Evolutionary conservation across 768 basidiomycete genomes (phyloP).

Genomic region (Phylloporus scabripes): DNA sequence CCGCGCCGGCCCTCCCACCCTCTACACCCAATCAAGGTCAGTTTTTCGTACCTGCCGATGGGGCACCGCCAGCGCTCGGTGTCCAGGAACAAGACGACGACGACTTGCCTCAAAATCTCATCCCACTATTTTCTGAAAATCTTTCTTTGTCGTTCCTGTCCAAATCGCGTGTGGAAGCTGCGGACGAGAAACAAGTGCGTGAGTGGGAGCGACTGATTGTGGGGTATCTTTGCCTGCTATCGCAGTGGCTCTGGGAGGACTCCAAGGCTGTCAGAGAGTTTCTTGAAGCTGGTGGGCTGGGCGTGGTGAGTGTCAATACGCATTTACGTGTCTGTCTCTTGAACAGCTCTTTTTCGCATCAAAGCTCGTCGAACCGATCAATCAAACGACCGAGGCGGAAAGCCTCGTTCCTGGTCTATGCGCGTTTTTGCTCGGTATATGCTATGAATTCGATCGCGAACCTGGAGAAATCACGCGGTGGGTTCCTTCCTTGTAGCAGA

Average conservation of each 20-base stretch:
- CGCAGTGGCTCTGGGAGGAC: constrained; percentile 98
- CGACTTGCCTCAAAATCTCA: constrained; percentile 62
- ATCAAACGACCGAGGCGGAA: constrained; percentile 83
- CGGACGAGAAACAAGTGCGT: constrained; percentile 62
- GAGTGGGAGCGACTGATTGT: constrained; percentile 92
- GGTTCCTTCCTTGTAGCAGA: constrained; percentile 10
- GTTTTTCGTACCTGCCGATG: constrained; percentile 79
- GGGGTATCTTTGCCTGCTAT: constrained; percentile 75
- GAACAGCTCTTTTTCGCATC: background rate
- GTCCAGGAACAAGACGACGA: constrained; percentile 46
- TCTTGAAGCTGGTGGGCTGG: constrained; percentile 83
- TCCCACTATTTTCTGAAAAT: constrained; percentile 87
- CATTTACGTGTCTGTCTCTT: background rate
- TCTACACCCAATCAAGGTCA: constrained; percentile 32
- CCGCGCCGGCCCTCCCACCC: constrained; percentile 34
- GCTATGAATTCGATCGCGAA: constrained; percentile 95
- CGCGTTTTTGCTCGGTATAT: constrained; percentile 85
- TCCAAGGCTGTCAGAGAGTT: constrained; percentile 83
- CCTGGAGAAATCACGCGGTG: constrained; percentile 94
- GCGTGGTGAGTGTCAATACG: constrained; percentile 59
- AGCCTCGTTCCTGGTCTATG: constrained; percentile 85
- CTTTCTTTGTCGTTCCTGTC: constrained; percentile 82
- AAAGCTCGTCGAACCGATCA: constrained; percentile 92
- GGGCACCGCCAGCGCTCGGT: constrained; percentile 34
- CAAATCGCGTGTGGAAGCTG: constrained; percentile 45